Evolutionary conservation across 2,329 filamentous ascomycete genomes (phyloP), one percentile per base, ranked within the genome.

Genomic region (Fusarium anthophilum): DNA sequence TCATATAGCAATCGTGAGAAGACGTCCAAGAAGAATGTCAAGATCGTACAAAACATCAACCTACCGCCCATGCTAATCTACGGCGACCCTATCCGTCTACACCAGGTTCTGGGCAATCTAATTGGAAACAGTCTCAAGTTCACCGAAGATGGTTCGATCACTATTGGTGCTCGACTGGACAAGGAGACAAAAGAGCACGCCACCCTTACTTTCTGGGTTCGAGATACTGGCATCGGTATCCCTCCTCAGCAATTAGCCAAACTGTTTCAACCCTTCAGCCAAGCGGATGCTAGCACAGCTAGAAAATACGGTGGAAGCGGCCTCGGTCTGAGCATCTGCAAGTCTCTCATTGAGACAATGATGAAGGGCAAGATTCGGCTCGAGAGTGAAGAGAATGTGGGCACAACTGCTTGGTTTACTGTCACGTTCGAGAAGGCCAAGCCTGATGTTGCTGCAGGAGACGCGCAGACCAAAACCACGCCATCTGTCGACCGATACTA

Each of bases 71-170:
- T 98, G 84, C 85, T 92, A 50, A 91, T 91, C 71, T 90, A 89
- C 62, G 91, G 91, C 20, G 91, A 92, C 70, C 90, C 91, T 1
- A 91, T 92, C 66, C 88, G 91, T 38, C 84, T 92, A 26, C 90
- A 92, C 72, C 91, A 92, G 80, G 90, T 92, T 2, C 84, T 92
- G 8, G 93, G 94, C 75, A 98, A 98, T 78, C 88, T 98, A 32
- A 93, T 98, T 48, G 93, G 93, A 72, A 98, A 98, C 84, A 96
- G 93, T 79, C 92, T 98, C 82, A 98, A 98, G 80, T 98, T 98
- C 80, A 98, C 95, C 0, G 93, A 95, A 65, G 89, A 92, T 66
- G 95, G 95, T 2, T 93, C 92, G 0, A 93, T 98, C 66, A 97
- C 94, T 1, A 94, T 98, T 58, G 91, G 91, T 53, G 94, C 94